Evolutionary conservation across 2,329 filamentous ascomycete species (phyloP).

Genomic region (Dactylellina parvicollis): DNA sequence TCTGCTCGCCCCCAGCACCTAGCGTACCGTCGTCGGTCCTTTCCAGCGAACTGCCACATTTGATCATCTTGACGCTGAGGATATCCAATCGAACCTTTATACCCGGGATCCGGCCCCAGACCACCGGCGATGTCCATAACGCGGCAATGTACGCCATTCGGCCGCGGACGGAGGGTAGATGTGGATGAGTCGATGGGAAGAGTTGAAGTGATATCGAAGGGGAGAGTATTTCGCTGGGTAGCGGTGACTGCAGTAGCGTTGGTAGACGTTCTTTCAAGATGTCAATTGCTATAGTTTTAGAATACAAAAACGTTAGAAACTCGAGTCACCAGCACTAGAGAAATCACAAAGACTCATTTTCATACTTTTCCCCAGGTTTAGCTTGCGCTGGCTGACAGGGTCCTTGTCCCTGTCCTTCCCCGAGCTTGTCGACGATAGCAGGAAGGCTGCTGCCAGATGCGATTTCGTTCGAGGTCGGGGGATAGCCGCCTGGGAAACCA

Average conservation of each 20-base stretch:
- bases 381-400: conserved; percentile 55
- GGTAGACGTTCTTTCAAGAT: conserved; percentile 74
- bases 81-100: conserved; percentile 91
- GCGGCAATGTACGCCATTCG: conserved; percentile 90
- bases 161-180: conserved; percentile 91
- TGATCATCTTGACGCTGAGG: conserved; percentile 85
- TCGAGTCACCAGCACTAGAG: neutral
- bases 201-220: conserved; percentile 77
- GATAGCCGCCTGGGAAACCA: neutral
- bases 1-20: conserved; percentile 69
- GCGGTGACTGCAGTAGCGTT: conserved; percentile 72
- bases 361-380: conserved; percentile 57
- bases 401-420: conserved; percentile 38
- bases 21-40: conserved; percentile 58
- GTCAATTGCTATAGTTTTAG: conserved; percentile 65
- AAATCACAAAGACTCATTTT: neutral
- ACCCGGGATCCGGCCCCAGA: conserved; percentile 91
- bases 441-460: conserved; percentile 4
- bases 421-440: conserved; percentile 12
- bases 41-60: conserved; percentile 67
- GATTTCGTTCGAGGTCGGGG: neutral
- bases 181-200: conserved; percentile 80
- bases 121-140: conserved; percentile 93
- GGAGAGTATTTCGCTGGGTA: conserved; percentile 79
- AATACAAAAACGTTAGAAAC: neutral